Percentiles rank a stretch among this genome's conserved stretches.
Conservation (phyloP, 169 alveolate genomes). For the Babesia ovata region DNA sequence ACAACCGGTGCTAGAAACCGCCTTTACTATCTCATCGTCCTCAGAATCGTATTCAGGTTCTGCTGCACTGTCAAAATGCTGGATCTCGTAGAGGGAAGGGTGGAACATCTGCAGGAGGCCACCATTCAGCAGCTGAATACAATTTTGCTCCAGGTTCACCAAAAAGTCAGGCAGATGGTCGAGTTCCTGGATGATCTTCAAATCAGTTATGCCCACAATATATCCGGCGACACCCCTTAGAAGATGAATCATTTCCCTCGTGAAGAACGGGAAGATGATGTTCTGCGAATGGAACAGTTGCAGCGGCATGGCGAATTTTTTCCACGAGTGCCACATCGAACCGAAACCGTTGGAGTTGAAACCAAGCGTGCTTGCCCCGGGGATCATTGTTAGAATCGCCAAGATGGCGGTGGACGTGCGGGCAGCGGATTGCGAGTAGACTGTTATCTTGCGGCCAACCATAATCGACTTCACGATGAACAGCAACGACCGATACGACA, state of each 20-base stretch:
- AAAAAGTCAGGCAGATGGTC: constrained; percentile 37
- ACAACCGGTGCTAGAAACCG: constrained; percentile 45
- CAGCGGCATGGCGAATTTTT: constrained; percentile 59
- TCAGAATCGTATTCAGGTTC: constrained; percentile 34
- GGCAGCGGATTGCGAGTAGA: constrained; percentile 61
- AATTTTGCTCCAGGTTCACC: constrained; percentile 51
- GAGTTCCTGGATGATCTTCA: constrained; percentile 7
- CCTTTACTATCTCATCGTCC: constrained; percentile 51
- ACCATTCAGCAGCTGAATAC: constrained; percentile 29
- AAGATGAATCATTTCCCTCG: constrained; percentile 31
- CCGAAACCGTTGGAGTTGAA: constrained; percentile 64
- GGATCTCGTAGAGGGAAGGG: constrained; percentile 58
- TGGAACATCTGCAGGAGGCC: constrained; percentile 41
- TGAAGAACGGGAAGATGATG: constrained; percentile 42
- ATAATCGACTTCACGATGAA: constrained; percentile 47
- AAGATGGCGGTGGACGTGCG: constrained; percentile 50
- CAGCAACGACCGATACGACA: constrained; percentile 40
- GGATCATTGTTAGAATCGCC: constrained; percentile 54
- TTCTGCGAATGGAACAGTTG: constrained; percentile 50
- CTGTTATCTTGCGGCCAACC: constrained; percentile 43
- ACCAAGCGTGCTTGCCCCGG: constrained; percentile 56
- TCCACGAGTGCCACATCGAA: constrained; percentile 62
- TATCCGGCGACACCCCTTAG: constrained; percentile 27
- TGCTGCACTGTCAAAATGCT: constrained; percentile 24
- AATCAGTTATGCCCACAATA: constrained; percentile 59